phyloP scores from a whole-genome alignment of 148 eudicot genomes.

The Talinum fruticosum region DNA sequence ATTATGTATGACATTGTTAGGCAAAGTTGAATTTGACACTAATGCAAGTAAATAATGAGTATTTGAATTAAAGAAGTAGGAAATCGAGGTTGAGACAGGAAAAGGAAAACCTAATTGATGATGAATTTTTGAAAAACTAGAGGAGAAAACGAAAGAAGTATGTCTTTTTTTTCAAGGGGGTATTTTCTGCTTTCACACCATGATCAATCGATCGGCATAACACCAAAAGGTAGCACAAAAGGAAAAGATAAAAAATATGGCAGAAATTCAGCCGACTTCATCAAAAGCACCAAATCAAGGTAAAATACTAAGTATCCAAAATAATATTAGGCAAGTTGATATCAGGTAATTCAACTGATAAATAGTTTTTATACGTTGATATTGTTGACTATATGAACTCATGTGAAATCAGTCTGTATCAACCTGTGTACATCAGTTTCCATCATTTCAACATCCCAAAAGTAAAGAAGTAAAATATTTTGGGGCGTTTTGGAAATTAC shows the following conservation, averaged over 20 bases:
- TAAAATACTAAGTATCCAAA: neutral
- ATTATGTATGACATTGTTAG: too few relatives aligned
- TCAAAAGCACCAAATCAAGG: neutral
- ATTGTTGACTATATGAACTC: neutral
- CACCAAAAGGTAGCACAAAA: conserved; percentile 17
- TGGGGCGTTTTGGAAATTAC: conserved; percentile 28
- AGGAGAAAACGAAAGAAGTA: too few relatives aligned
- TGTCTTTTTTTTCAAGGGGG: too few relatives aligned
- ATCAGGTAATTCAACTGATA: neutral
- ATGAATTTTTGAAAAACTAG: too few relatives aligned
- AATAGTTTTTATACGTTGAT: neutral
- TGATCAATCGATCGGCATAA: conserved; percentile 18
- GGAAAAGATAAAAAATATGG: neutral
- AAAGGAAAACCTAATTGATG: too few relatives aligned
- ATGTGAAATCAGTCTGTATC: neutral
- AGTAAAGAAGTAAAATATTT: too few relatives aligned
- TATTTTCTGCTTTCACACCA: conserved; percentile 17
- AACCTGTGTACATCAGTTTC: neutral
- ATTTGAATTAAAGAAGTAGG: too few relatives aligned
- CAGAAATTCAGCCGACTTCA: neutral
- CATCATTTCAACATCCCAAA: too few relatives aligned
- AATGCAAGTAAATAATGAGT: too few relatives aligned
- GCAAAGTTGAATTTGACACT: too few relatives aligned
- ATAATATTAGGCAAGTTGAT: too few relatives aligned
- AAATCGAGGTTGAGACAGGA: too few relatives aligned